These are phyloP conservation scores for Syncephalastrum racemosum DNA, from an alignment of 371 early-diverging fungal species.

Conservation along the genomic window DNA sequence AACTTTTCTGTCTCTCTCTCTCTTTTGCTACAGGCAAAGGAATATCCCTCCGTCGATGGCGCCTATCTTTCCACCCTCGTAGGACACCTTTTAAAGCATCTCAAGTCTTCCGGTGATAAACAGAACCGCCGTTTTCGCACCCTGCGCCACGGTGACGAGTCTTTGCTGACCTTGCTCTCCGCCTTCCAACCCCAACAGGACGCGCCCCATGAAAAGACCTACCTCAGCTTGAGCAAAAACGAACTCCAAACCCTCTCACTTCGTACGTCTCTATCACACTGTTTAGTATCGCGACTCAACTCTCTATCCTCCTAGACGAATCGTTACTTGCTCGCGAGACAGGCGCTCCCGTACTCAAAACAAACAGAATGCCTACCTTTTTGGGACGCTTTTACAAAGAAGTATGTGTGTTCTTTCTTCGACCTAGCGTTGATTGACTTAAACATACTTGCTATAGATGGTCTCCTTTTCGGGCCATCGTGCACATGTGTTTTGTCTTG, in stretches of 20 bases:
- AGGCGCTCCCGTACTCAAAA: constrained; percentile 20
- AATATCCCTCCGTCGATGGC: constrained; percentile 29
- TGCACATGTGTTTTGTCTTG: constrained; percentile 69
- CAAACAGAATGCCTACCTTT: constrained; percentile 23
- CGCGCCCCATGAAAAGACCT: constrained; percentile 15
- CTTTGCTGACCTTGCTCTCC: constrained; percentile 40
- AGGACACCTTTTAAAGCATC: constrained; percentile 28
- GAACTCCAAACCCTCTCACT: constrained; percentile 24
- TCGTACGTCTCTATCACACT: constrained; percentile 17
- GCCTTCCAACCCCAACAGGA: constrained; percentile 31
- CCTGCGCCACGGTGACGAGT: constrained; percentile 42
- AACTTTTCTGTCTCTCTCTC: constrained; percentile 5
- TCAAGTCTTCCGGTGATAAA: constrained; percentile 36
- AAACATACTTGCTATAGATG: constrained; percentile 35
- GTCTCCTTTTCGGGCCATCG: constrained; percentile 78
- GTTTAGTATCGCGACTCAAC: neutral
- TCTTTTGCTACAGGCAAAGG: constrained; percentile 24
- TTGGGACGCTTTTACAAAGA: constrained; percentile 38
- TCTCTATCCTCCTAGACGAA: constrained; percentile 22
- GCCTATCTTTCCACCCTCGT: constrained; percentile 27
- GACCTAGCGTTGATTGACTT: constrained; percentile 20
- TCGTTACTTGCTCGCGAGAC: constrained; percentile 34
- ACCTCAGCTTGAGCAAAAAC: constrained; percentile 22
- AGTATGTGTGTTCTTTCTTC: constrained; percentile 17
- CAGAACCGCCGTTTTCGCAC: constrained; percentile 30